Percentiles rank a stretch among this genome's conserved stretches.
phyloP scores from a whole-genome alignment of 768 basidiomycete species.

The Inosperma sp. region DNA sequence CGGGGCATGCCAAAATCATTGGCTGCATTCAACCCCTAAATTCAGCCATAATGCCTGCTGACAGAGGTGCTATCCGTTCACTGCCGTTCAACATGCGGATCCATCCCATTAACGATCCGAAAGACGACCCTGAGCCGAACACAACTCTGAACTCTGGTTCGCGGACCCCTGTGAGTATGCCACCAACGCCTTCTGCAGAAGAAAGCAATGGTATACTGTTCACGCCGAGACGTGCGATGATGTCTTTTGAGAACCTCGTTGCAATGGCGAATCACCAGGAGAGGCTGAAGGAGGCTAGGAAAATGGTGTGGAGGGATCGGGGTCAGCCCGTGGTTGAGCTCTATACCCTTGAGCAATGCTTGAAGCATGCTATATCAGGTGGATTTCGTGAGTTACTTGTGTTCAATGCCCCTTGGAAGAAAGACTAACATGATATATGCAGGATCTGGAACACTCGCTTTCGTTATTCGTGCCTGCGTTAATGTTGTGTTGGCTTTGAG shows the following conservation, averaged over 20 bases:
- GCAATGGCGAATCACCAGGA: conserved; percentile 84
- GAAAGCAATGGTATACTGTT: conserved; percentile 38
- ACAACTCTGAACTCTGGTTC: too few species aligned
- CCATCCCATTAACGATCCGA: too few species aligned
- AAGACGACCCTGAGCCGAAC: too few species aligned
- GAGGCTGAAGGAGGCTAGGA: conserved; percentile 63
- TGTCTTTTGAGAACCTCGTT: conserved; percentile 80
- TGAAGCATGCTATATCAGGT: conserved; percentile 67
- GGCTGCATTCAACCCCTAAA: too few species aligned
- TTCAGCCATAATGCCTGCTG: too few species aligned
- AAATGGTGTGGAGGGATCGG: conserved; percentile 76
- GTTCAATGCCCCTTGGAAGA: background rate
- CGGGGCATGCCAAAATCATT: too few species aligned
- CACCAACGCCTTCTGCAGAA: conserved; percentile 13
- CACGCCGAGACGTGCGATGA: conserved; percentile 54
- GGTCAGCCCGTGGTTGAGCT: conserved; percentile 74
- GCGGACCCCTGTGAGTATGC: conserved; percentile 10
- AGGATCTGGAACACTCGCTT: conserved; percentile 83
- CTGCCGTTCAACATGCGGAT: too few species aligned
- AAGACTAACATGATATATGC: background rate
- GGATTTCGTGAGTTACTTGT: conserved; percentile 57
- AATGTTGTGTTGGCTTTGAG: conserved; percentile 79
- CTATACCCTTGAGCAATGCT: conserved; percentile 55
- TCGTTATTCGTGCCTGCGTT: conserved; percentile 75
- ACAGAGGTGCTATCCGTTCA: too few species aligned